Conservation (phyloP, 1,139 yeast species). For the Suhomyces atakaporum region DNA sequence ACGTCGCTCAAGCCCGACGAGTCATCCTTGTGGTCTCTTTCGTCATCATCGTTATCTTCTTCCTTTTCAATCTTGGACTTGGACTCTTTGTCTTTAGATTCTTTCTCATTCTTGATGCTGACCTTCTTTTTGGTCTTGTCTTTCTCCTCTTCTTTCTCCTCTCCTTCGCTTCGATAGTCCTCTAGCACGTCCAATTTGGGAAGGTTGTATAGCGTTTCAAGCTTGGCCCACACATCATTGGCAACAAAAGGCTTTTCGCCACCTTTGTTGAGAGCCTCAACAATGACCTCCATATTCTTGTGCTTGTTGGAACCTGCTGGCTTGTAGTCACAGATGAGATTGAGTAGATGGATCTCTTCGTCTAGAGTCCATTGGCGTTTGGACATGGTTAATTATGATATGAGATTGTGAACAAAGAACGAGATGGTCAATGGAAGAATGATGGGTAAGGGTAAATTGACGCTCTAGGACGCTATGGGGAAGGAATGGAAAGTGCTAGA, state of each 20-base stretch:
- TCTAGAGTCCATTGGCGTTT: conserved; percentile 52
- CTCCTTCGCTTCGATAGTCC: conserved; percentile 19
- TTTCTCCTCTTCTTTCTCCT: conserved; percentile 1
- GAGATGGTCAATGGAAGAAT: too few species aligned
- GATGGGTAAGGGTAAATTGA: too few species aligned
- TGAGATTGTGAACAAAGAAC: too few species aligned
- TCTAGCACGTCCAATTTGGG: conserved; percentile 57
- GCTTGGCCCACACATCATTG: conserved; percentile 59
- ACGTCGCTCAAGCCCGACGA: conserved; percentile 11
- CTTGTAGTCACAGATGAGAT: conserved; percentile 66
- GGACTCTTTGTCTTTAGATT: conserved; percentile 6
- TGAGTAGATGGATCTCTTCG: conserved; percentile 66
- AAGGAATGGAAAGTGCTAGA: too few species aligned
- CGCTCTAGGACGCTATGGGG: too few species aligned
- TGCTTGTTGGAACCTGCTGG: conserved; percentile 65
- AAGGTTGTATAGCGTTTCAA: conserved; percentile 55
- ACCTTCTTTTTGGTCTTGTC: conserved; percentile 3
- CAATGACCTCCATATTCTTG: conserved; percentile 57
- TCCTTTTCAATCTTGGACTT: conserved; percentile 3
- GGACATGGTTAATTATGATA: not conserved
- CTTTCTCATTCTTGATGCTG: conserved; percentile 2
- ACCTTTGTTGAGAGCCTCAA: conserved; percentile 50
- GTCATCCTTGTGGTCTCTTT: conserved; percentile 7
- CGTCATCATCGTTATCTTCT: conserved; percentile 3
- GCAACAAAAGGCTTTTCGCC: conserved; percentile 38